Conservation (phyloP, 192 early-diverging fungal genomes). For the Ambispora gerdemannii region DNA sequence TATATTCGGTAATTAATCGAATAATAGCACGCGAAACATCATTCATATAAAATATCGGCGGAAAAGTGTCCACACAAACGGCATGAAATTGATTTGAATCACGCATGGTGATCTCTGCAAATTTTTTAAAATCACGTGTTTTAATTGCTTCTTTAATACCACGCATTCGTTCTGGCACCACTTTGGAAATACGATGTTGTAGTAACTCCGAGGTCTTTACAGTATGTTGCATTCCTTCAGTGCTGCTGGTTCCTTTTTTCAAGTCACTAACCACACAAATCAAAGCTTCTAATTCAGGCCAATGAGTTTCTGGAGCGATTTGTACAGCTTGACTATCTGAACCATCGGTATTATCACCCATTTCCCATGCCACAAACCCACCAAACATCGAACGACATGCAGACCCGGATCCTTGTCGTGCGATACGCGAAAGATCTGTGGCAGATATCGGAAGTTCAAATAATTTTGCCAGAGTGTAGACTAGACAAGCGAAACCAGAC, state of each 20-base stretch:
- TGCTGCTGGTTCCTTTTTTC: conserved; percentile 88
- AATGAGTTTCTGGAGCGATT: conserved; percentile 85
- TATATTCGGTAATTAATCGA: conserved; percentile 81
- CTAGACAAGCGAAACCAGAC: conserved; percentile 91
- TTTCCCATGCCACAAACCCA: conserved; percentile 98
- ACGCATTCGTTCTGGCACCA: conserved; percentile 90
- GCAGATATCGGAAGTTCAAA: conserved; percentile 68
- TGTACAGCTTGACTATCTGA: conserved; percentile 87
- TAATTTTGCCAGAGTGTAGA: conserved; percentile 74
- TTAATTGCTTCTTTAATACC: conserved; percentile 86
- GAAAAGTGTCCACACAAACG: conserved; percentile 96
- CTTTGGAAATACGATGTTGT: conserved; percentile 72
- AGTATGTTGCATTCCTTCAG: conserved; percentile 96
- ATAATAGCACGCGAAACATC: conserved; percentile 91
- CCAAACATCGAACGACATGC: conserved; percentile 97
- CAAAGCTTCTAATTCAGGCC: conserved; percentile 94
- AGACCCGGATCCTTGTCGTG: conserved; percentile 93
- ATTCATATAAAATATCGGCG: conserved; percentile 97
- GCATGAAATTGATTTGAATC: conserved; percentile 99
- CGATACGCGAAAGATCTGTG: conserved; percentile 82
- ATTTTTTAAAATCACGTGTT: conserved; percentile 78
- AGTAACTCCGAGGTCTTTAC: conserved; percentile 88
- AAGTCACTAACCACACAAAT: conserved; percentile 92
- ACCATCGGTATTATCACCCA: conserved; percentile 79
- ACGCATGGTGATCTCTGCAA: conserved; percentile 94